Evolutionary conservation across 306 rosid species (phyloP), one percentile per base, ranked within the genome.

Genomic region (Senna siamea): DNA sequence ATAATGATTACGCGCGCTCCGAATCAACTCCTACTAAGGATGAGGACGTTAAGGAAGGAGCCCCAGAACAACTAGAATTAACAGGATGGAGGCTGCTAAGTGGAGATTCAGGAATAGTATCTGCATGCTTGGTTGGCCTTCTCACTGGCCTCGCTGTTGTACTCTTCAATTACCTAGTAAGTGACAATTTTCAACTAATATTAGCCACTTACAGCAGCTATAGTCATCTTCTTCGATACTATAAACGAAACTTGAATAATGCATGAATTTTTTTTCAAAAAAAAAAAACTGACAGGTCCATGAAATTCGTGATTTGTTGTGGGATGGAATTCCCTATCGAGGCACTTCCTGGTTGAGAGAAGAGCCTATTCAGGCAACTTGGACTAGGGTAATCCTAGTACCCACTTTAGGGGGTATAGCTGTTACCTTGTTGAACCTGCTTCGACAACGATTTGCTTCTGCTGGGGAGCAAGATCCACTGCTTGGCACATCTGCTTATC

Each of bases 301-400:
- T 73, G 97, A 88, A 81, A 87, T 91, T 69, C 91, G 94, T 66
- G 96, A 84, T 58, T 83, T 85, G 34, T 78, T 70, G 32, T 94
- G 97, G 97, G 93, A 85, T 82, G 97, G 97, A 76, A 85, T 91
- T 41, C 98, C 95, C 22, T 34, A 56, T 35, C 79, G 89, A 73
- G 97, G 97, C 12, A 94, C 97, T 3, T 91, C 96, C 4, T 93
- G 97, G 94, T 77, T 93, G 76, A 84, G 94, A 80, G 95, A 87
- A 74, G 78, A 83, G 43, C 96, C 91, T 4, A 54, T 84, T 69
- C 50, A 82, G 64, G 83, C 64, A 32, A 88, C 66, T 5, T 89
- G 90, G 94, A 83, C 82, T 84, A 88, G 88, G 53, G 90, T 91
- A 38, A 82, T 93, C 65, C 76, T 89, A 61, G 90, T 89, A 75